Conservation (phyloP, 768 basidiomycete genomes). For the Hortiboletus campestris region DNA sequence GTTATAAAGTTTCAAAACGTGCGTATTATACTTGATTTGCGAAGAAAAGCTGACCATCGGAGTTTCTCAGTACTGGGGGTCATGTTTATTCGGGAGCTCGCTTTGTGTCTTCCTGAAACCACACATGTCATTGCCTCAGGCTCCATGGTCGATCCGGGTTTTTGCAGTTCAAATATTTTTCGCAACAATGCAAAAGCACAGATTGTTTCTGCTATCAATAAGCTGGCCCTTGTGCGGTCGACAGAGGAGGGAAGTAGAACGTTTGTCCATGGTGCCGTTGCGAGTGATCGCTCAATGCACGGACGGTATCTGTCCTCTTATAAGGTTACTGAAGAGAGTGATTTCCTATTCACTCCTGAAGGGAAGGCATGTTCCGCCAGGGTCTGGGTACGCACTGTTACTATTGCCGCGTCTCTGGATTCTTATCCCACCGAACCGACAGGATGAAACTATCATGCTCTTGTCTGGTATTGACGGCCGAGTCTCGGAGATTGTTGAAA, state of each 20-base stretch:
- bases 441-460: constrained; percentile 24
- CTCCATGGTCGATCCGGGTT: constrained; percentile 34
- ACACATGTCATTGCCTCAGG: constrained; percentile 25
- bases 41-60: not conserved
- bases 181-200: constrained; percentile 9
- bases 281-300: constrained; percentile 22
- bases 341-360: constrained; percentile 28
- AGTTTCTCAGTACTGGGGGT: constrained; percentile 27
- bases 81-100: constrained; percentile 36
- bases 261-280: constrained; percentile 33
- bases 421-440: not conserved
- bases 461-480: constrained; percentile 21
- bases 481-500: constrained; percentile 20
- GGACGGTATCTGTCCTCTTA: constrained; percentile 32
- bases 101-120: constrained; percentile 22
- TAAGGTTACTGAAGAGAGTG: constrained; percentile 28
- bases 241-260: constrained; percentile 36
- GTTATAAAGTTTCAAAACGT: constrained; percentile 30
- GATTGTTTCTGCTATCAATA: not conserved
- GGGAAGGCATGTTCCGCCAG: constrained; percentile 28
- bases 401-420: not conserved
- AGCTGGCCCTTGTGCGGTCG: constrained; percentile 24
- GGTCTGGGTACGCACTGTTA: constrained; percentile 32
- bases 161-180: constrained; percentile 30
- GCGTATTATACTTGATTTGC: not conserved